These are phyloP conservation scores for Vaucheria bursata DNA, from an alignment of 352 stramenopile species.

Conservation along the genomic window DNA sequence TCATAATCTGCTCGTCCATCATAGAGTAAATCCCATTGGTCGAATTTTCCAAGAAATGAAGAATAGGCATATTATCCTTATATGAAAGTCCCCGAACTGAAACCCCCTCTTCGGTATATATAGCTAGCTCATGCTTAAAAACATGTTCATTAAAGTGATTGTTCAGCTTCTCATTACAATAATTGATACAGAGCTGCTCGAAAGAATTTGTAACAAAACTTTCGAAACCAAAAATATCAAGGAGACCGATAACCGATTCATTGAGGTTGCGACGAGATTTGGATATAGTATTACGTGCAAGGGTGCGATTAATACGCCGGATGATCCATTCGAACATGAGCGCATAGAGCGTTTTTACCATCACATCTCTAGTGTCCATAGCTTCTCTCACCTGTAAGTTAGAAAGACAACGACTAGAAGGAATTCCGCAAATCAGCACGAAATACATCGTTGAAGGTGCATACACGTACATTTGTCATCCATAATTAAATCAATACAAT, in stretches of 20 bases:
- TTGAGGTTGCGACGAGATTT: slow-evolving; percentile 1
- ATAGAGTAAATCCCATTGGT: slow-evolving; percentile 63
- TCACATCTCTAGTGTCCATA: slow-evolving; percentile 65
- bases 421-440: too few species aligned
- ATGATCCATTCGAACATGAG: slow-evolving; percentile 86
- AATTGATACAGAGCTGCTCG: slow-evolving; percentile 91
- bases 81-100: slow-evolving; percentile 55
- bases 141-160: slow-evolving; percentile 80
- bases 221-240: slow-evolving; percentile 71
- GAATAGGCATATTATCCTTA: slow-evolving; percentile 62
- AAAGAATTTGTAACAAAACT: slow-evolving; percentile 77
- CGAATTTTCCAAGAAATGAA: slow-evolving; percentile 78
- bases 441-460: too few species aligned
- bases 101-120: slow-evolving; percentile 54
- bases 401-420: too few species aligned
- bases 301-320: slow-evolving; percentile 65
- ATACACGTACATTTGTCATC: too few species aligned
- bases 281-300: slow-evolving; percentile 21
- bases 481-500: too few species aligned
- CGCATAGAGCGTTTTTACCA: slow-evolving; percentile 82
- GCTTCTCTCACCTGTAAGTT: slow-evolving; percentile 46
- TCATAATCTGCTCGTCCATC: slow-evolving; percentile 67
- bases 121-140: slow-evolving; percentile 56
- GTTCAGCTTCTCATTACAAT: slow-evolving; percentile 83
- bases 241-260: slow-evolving; percentile 60